Evolutionary conservation across 2,329 filamentous ascomycete species (phyloP).

Genomic region (Hypoxylon sp.): DNA sequence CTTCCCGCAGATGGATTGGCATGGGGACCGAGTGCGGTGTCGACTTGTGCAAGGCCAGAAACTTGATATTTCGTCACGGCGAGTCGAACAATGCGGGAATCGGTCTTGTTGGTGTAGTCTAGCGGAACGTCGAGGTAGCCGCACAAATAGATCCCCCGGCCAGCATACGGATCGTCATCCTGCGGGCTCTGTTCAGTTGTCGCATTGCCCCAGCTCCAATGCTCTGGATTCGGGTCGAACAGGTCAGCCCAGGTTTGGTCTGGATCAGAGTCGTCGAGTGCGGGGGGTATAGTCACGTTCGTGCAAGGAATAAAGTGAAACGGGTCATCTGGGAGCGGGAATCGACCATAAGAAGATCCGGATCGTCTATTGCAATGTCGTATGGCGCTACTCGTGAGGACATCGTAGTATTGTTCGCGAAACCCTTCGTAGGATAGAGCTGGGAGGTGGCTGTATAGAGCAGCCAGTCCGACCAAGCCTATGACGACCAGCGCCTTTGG

Average conservation of each 20-base stretch:
- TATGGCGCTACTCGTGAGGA: slow-evolving; percentile 29
- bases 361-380: slow-evolving; percentile 12
- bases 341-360: slow-evolving; percentile 55
- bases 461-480: slow-evolving; percentile 26
- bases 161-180: slow-evolving; percentile 54
- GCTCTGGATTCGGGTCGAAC: slow-evolving; percentile 61
- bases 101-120: slow-evolving; percentile 63
- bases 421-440: slow-evolving; percentile 43
- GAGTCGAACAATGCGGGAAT: slow-evolving; percentile 61
- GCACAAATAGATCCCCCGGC: slow-evolving; percentile 63
- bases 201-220: slow-evolving; percentile 63
- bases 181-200: slow-evolving; percentile 23
- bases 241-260: slow-evolving; percentile 58
- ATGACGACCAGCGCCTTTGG: slow-evolving; percentile 30
- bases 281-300: slow-evolving; percentile 57
- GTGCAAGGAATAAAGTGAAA: slow-evolving; percentile 66
- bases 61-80: slow-evolving; percentile 67
- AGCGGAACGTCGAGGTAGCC: slow-evolving; percentile 65
- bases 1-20: slow-evolving; percentile 44
- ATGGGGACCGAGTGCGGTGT: slow-evolving; percentile 20
- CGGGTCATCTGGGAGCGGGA: slow-evolving; percentile 60
- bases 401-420: slow-evolving; percentile 42
- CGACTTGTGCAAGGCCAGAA: slow-evolving; percentile 58
- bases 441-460: slow-evolving; percentile 38
- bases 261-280: slow-evolving; percentile 58